A percentile compares a stretch with the other conserved stretches of the same genome.
These are phyloP conservation scores for Lanmaoa pseudosensibilis DNA, from an alignment of 768 basidiomycete genomes.

Conservation along the genomic window DNA sequence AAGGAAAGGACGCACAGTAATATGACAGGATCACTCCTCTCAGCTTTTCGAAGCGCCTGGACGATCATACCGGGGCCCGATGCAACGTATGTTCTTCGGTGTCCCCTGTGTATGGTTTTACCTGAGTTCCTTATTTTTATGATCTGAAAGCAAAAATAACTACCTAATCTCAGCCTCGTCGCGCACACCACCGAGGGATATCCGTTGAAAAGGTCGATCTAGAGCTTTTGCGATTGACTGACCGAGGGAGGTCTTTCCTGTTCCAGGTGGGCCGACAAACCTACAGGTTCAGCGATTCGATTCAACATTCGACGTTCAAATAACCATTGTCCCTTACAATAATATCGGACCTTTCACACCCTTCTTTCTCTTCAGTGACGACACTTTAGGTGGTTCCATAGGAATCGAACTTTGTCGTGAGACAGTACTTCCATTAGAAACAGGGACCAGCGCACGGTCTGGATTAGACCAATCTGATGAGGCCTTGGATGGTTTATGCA, in stretches of 20 bases:
- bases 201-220: conserved; percentile 84
- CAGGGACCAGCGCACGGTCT: conserved; percentile 23
- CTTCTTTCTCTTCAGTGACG: conserved; percentile 31
- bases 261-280: conserved; percentile 89
- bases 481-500: conserved; percentile 21
- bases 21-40: conserved; percentile 76
- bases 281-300: conserved; percentile 33
- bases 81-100: conserved; percentile 87
- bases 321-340: conserved; percentile 41
- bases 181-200: conserved; percentile 87
- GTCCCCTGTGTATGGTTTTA: conserved; percentile 39
- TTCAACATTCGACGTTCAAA: neutral
- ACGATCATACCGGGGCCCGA: conserved; percentile 83
- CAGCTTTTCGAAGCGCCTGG: conserved; percentile 83
- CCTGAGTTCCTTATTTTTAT: conserved; percentile 4
- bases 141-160: conserved; percentile 4
- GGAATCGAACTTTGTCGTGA: conserved; percentile 9
- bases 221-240: conserved; percentile 85
- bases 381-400: conserved; percentile 4
- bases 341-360: conserved; percentile 71
- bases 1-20: conserved; percentile 47
- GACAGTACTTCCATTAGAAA: conserved; percentile 15
- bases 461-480: conserved; percentile 20
- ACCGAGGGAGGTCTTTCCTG: conserved; percentile 89
- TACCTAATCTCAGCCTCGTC: conserved; percentile 84